These are phyloP conservation scores for Moesziomyces antarcticus DNA, from an alignment of 1,284 basidiomycete genomes.

Conservation along the genomic window DNA sequence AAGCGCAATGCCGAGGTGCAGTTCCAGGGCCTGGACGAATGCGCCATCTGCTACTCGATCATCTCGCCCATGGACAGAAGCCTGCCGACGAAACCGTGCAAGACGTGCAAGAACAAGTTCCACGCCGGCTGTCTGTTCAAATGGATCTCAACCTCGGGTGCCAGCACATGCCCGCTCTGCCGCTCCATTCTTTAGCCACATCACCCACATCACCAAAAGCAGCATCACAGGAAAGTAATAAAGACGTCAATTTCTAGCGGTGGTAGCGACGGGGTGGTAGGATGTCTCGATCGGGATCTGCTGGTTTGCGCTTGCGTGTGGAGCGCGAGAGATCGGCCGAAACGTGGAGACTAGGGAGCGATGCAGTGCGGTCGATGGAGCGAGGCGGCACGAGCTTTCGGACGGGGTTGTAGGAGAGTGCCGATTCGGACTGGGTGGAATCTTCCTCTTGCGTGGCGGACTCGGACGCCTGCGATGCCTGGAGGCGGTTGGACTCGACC, in stretches of 20 bases:
- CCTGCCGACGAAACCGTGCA: conserved; percentile 90
- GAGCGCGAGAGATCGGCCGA: not conserved
- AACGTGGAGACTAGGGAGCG: conserved; percentile 6
- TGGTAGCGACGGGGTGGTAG: not conserved
- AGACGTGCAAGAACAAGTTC: conserved; percentile 93
- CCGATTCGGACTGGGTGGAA: conserved; percentile 26
- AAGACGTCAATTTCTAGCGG: not conserved
- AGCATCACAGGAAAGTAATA: not conserved
- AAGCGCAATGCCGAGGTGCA: conserved; percentile 85
- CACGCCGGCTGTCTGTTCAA: conserved; percentile 73
- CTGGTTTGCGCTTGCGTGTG: not conserved
- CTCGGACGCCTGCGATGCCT: not conserved
- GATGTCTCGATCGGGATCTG: not conserved
- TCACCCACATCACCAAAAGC: not conserved
- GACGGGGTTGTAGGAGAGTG: not conserved
- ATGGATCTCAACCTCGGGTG: conserved; percentile 90
- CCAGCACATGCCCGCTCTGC: conserved; percentile 90
- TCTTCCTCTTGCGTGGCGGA: conserved; percentile 42
- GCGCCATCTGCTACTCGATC: conserved; percentile 75
- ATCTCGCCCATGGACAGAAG: conserved; percentile 90
- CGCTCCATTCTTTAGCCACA: conserved; percentile 72
- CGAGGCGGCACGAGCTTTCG: not conserved
- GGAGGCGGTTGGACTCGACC: not conserved
- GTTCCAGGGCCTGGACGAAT: conserved; percentile 66
- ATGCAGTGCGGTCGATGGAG: conserved; percentile 7